These are phyloP conservation scores for Monosporozyma unispora DNA, from an alignment of 805 yeast genomes.

Conservation along the genomic window DNA sequence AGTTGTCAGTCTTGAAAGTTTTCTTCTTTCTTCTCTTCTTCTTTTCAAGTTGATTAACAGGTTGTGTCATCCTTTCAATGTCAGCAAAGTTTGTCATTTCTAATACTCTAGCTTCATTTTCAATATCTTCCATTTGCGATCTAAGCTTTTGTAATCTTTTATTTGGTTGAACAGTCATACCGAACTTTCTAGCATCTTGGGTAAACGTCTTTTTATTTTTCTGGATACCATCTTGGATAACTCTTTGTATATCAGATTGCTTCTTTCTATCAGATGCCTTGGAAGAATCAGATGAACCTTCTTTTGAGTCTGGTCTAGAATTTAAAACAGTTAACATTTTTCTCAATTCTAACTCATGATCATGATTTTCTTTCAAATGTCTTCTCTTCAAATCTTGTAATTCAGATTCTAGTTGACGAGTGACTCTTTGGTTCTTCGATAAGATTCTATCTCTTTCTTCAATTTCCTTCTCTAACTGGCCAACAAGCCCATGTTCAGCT, in stretches of 20 bases:
- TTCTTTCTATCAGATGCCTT: slow-evolving; percentile 5
- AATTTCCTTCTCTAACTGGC: slow-evolving; percentile 55
- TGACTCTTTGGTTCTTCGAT: slow-evolving; percentile 52
- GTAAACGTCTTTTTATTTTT: slow-evolving; percentile 34
- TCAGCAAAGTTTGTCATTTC: slow-evolving; percentile 80
- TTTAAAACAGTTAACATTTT: slow-evolving; percentile 60
- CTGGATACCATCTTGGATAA: slow-evolving; percentile 28
- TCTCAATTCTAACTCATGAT: slow-evolving; percentile 68
- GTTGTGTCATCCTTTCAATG: slow-evolving; percentile 14
- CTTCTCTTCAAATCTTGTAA: slow-evolving; percentile 59
- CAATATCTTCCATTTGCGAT: slow-evolving; percentile 77
- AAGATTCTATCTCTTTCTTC: slow-evolving; percentile 63
- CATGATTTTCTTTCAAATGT: slow-evolving; percentile 54
- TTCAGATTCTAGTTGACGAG: slow-evolving; percentile 54
- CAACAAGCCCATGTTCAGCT: slow-evolving; percentile 78
- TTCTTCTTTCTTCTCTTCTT: slow-evolving; percentile 5
- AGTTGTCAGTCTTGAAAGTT: slow-evolving; percentile 19
- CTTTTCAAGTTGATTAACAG: slow-evolving; percentile 5
- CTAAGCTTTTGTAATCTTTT: slow-evolving; percentile 64
- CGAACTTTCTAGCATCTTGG: slow-evolving; percentile 32
- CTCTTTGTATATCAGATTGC: slow-evolving; percentile 23
- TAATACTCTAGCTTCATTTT: slow-evolving; percentile 72
- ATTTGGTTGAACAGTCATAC: slow-evolving; percentile 57
- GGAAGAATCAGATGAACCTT: slow-evolving; percentile 2
- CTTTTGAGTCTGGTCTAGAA: slow-evolving; percentile 29